Conservation (phyloP, 306 rosid genomes). For the Acacia acuminata region DNA sequence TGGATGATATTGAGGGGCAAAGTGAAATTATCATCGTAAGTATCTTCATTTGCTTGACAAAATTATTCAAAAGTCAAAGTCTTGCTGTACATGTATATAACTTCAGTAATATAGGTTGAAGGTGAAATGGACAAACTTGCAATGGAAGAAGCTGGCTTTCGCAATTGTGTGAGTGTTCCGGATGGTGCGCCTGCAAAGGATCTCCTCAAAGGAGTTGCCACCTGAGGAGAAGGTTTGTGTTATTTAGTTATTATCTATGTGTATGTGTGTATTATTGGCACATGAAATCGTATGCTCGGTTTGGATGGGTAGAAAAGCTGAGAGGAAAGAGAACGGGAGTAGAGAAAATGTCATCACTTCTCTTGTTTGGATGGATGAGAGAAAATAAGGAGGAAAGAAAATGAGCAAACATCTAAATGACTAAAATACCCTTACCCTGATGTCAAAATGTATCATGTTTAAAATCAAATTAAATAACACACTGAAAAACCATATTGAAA, state of each 20-base stretch:
- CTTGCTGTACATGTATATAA: constrained; percentile 26
- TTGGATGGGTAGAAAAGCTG: no score
- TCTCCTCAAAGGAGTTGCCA: constrained; percentile 73
- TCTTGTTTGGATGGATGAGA: no score
- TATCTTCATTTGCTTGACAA: constrained; percentile 25
- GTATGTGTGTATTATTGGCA: not conserved
- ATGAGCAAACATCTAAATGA: no score
- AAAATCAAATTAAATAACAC: no score
- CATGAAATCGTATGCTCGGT: not conserved
- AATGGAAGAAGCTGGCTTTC: constrained; percentile 95
- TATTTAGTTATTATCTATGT: not conserved
- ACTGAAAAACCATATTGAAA: no score
- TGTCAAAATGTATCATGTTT: no score
- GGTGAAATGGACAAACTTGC: constrained; percentile 99
- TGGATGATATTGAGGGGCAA: constrained; percentile 76
- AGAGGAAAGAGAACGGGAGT: no score
- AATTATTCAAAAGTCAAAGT: not conserved
- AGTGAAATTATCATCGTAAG: constrained; percentile 86
- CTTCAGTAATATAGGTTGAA: constrained; percentile 71
- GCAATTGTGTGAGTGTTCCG: constrained; percentile 93
- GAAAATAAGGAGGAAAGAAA: no score
- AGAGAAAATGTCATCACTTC: no score
- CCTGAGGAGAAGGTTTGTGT: constrained; percentile 66
- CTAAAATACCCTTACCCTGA: no score
- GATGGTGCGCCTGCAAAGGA: constrained; percentile 90